Evolutionary conservation across 139 green algal genomes (phyloP).

Genomic region (Ostreobium quekettii): DNA sequence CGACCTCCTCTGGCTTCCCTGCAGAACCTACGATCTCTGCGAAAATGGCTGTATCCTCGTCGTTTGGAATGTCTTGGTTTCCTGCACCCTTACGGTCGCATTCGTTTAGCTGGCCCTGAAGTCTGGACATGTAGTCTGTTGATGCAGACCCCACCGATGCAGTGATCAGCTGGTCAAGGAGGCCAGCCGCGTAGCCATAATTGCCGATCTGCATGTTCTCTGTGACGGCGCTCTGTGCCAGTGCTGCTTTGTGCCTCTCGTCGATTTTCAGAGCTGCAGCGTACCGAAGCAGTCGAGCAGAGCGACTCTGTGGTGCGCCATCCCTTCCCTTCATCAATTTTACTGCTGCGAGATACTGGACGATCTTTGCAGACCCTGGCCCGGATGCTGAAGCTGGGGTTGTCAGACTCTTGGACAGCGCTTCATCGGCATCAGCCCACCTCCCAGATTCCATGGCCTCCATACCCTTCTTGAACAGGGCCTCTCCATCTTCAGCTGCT

Average conservation of each 20-base stretch:
- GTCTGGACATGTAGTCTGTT: background rate
- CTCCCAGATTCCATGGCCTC: slow-evolving; percentile 6
- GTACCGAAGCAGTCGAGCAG: slow-evolving; percentile 9
- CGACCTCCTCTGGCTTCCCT: background rate
- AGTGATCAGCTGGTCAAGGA: background rate
- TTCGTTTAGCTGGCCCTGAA: slow-evolving; percentile 4
- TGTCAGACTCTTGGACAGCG: slow-evolving; percentile 4
- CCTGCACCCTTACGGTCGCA: slow-evolving; percentile 7
- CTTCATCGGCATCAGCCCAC: slow-evolving; percentile 5
- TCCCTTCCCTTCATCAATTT: slow-evolving; percentile 5
- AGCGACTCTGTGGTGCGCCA: background rate
- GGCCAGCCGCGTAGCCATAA: slow-evolving; percentile 8
- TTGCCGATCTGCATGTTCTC: slow-evolving; percentile 16
- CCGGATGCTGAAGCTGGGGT: too few species aligned
- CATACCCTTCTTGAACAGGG: slow-evolving; percentile 4
- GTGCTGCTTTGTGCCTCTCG: slow-evolving; percentile 5
- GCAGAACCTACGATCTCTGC: background rate
- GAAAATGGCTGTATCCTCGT: slow-evolving; percentile 6
- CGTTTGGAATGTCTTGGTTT: slow-evolving; percentile 3
- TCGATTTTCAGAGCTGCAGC: slow-evolving; percentile 9
- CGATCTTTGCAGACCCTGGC: background rate
- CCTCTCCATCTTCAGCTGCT: background rate
- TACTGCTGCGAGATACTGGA: slow-evolving; percentile 18
- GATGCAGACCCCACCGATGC: background rate
- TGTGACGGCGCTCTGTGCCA: background rate